Evolutionary conservation across 352 stramenopile species (phyloP).

Genomic region (Phytophthora macrochlamydospora): DNA sequence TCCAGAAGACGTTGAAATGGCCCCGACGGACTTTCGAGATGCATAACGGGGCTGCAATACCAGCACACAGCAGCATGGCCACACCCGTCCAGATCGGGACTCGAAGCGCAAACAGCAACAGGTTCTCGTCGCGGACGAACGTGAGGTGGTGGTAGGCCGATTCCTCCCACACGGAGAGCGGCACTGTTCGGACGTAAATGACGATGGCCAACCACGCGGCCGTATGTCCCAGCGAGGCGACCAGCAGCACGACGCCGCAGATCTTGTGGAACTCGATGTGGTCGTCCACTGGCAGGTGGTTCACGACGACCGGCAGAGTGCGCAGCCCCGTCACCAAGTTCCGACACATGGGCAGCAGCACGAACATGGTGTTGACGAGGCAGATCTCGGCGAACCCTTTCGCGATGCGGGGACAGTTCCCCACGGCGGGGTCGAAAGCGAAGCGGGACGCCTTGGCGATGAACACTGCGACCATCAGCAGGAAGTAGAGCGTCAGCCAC

Average conservation of each 20-base stretch:
- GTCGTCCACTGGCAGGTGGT: slow-evolving; percentile 63
- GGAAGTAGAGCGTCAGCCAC: slow-evolving; percentile 52
- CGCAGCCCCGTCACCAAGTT: slow-evolving; percentile 67
- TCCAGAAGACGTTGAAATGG: slow-evolving; percentile 74
- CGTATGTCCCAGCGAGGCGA: slow-evolving; percentile 61
- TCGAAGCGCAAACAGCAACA: slow-evolving; percentile 46
- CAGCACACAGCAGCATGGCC: slow-evolving; percentile 60
- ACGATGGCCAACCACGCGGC: slow-evolving; percentile 62
- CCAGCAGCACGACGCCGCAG: slow-evolving; percentile 70
- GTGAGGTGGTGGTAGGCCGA: slow-evolving; percentile 50
- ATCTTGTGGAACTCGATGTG: slow-evolving; percentile 81
- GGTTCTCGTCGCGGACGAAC: slow-evolving; percentile 59
- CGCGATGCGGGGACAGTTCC: slow-evolving; percentile 57
- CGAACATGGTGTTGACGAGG: slow-evolving; percentile 77
- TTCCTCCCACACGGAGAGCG: slow-evolving; percentile 42
- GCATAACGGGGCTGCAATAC: slow-evolving; percentile 50
- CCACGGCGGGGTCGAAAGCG: slow-evolving; percentile 51
- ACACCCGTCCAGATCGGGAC: slow-evolving; percentile 69
- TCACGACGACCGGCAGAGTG: slow-evolving; percentile 45
- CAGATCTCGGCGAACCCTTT: slow-evolving; percentile 76
- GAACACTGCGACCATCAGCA: slow-evolving; percentile 51
- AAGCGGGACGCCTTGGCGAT: slow-evolving; percentile 50
- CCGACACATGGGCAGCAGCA: slow-evolving; percentile 78
- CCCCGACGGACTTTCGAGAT: slow-evolving; percentile 54
- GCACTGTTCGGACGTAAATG: slow-evolving; percentile 47